These are phyloP conservation scores for Filobasidium wieringae DNA, from an alignment of 768 basidiomycete species.

Conservation along the genomic window DNA sequence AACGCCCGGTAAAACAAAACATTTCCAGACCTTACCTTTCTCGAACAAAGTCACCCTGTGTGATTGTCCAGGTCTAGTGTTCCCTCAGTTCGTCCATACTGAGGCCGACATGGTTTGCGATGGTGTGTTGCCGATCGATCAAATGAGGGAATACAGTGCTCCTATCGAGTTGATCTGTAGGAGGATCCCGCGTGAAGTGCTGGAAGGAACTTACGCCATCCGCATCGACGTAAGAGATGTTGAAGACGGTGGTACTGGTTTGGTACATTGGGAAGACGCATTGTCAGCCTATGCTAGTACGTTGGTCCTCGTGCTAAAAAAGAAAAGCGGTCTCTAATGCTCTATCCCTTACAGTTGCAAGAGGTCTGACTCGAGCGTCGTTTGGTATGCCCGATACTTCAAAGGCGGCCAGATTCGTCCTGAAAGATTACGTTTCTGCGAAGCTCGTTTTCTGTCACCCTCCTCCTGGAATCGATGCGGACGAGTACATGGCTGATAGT, in stretches of 20 bases:
- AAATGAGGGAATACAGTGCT: conserved; percentile 83
- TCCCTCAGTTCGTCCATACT: conserved; percentile 95
- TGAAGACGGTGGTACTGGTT: conserved; percentile 77
- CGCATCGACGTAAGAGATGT: conserved; percentile 51
- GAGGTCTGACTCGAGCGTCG: conserved; percentile 83
- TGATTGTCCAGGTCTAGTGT: conserved; percentile 96
- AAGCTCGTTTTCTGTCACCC: conserved; percentile 83
- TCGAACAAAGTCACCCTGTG: conserved; percentile 77
- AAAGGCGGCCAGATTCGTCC: conserved; percentile 74
- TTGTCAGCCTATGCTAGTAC: conserved; percentile 83
- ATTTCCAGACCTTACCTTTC: conserved; percentile 96
- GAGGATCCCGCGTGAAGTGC: conserved; percentile 63
- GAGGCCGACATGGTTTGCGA: conserved; percentile 93
- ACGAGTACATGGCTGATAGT: conserved; percentile 62
- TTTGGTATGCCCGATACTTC: conserved; percentile 98
- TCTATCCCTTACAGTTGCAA: conserved; percentile 59
- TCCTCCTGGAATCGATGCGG: conserved; percentile 52
- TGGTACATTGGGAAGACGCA: conserved; percentile 55
- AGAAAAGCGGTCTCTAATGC: too few relatives aligned
- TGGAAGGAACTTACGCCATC: conserved; percentile 86
- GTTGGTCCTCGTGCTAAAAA: conserved; percentile 34
- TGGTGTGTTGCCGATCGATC: conserved; percentile 93
- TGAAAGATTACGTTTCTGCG: conserved; percentile 96
- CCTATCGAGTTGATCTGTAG: conserved; percentile 66
- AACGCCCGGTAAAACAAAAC: conserved; percentile 97